phyloP scores from a whole-genome alignment of 2,329 filamentous ascomycete genomes.

The Phoma sp. region DNA sequence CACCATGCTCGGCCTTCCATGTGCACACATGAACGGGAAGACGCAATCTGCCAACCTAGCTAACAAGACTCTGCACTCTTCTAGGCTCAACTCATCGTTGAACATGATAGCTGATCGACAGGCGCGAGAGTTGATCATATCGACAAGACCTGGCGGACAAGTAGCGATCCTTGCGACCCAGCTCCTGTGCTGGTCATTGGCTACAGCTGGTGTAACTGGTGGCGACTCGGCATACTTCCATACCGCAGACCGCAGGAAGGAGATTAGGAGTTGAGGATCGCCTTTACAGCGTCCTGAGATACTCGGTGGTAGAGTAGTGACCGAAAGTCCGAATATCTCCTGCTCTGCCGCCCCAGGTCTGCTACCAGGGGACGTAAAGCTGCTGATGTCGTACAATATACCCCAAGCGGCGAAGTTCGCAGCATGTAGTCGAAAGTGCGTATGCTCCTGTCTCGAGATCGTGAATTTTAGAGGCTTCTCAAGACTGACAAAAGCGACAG shows the following conservation, averaged over 20 bases:
- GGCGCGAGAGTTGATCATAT: conserved; percentile 76
- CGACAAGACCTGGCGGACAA: conserved; percentile 77
- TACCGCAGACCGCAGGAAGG: conserved; percentile 75
- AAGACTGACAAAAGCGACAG: conserved; percentile 45
- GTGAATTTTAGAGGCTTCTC: conserved; percentile 68
- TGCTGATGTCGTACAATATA: conserved; percentile 66
- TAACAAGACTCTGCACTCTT: conserved; percentile 67
- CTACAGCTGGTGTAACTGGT: conserved; percentile 1
- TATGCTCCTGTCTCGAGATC: conserved; percentile 65
- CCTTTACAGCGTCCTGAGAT: conserved; percentile 77
- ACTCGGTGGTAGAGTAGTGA: conserved; percentile 69
- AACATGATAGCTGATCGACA: conserved; percentile 88
- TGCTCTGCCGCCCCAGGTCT: conserved; percentile 11
- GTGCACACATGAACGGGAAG: conserved; percentile 84
- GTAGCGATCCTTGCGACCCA: conserved; percentile 70
- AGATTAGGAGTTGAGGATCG: conserved; percentile 74
- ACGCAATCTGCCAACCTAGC: conserved; percentile 64
- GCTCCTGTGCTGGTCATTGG: conserved; percentile 12
- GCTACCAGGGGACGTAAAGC: not conserved
- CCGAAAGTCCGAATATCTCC: conserved; percentile 47
- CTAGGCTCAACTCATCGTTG: conserved; percentile 68
- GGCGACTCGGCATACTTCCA: conserved; percentile 62
- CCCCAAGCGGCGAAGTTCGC: conserved; percentile 76
- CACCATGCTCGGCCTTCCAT: conserved; percentile 66
- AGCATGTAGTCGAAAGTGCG: conserved; percentile 62